Evolutionary conservation across 2,329 filamentous ascomycete species (phyloP).

Genomic region (Paraphaeosphaeria minitans): DNA sequence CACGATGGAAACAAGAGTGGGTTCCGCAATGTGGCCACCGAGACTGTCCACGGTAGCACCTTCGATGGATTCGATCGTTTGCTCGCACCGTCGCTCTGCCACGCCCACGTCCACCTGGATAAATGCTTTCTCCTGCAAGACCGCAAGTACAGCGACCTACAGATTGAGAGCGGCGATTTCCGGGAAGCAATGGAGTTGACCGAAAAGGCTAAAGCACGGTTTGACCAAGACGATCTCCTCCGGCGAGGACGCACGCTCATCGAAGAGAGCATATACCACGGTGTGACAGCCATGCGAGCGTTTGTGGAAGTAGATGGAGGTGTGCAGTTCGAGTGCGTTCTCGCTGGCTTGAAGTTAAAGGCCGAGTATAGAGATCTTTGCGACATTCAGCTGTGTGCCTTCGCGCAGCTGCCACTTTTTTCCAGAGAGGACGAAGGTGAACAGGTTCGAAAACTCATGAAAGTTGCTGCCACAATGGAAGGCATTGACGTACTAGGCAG

Average conservation of each 20-base stretch:
- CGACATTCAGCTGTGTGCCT: constrained; percentile 69
- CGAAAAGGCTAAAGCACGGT: constrained; percentile 64
- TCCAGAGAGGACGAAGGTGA: constrained; percentile 57
- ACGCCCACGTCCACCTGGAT: constrained; percentile 76
- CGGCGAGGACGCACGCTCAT: constrained; percentile 68
- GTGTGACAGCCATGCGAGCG: constrained; percentile 71
- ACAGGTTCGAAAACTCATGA: constrained; percentile 59
- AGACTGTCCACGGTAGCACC: constrained; percentile 48
- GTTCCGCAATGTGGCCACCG: constrained; percentile 9
- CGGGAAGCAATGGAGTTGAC: constrained; percentile 67
- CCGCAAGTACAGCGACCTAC: constrained; percentile 64
- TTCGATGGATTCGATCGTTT: constrained; percentile 52
- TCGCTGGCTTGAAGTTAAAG: constrained; percentile 63
- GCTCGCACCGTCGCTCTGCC: constrained; percentile 64
- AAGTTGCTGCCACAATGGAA: constrained; percentile 48
- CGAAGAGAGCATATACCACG: constrained; percentile 66
- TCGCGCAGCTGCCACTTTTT: constrained; percentile 73
- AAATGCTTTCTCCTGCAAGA: constrained; percentile 66
- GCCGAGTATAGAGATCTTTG: constrained; percentile 58
- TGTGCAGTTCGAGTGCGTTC: constrained; percentile 62
- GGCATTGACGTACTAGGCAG: constrained; percentile 67
- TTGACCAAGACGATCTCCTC: constrained; percentile 66
- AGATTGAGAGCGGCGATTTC: constrained; percentile 66
- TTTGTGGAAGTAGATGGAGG: constrained; percentile 73
- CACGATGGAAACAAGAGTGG: constrained; percentile 26